Percentiles rank a stretch among this genome's conserved stretches.
Evolutionary conservation across 257 asterid genomes (phyloP).

Genomic region (Scutellaria galericulata): DNA sequence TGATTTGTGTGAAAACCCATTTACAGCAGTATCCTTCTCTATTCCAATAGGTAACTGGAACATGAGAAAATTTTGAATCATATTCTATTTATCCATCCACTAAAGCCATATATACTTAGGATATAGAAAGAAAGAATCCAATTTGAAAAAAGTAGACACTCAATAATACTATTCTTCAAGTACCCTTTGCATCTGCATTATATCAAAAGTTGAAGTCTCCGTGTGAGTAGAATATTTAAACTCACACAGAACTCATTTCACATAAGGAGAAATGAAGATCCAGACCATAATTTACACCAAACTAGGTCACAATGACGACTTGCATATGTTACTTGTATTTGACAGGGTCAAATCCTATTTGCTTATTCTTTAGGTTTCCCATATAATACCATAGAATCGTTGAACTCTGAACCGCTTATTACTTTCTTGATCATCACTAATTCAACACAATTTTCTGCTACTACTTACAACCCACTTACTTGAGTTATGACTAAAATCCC

Average conservation of each 20-base stretch:
- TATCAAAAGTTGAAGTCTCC: constrained; percentile 13
- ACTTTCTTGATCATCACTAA: constrained; percentile 9
- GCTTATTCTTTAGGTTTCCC: constrained; percentile 16
- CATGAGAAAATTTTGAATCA: constrained; percentile 6
- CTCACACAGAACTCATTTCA: not conserved
- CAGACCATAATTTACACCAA: not conserved
- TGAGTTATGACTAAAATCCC: not conserved
- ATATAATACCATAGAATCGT: not conserved
- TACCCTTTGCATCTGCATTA: not conserved
- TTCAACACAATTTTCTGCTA: not conserved
- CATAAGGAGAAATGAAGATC: not conserved
- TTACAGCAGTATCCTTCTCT: not conserved
- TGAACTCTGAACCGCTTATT: constrained; percentile 2
- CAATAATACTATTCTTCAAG: not conserved
- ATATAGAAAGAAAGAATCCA: not conserved
- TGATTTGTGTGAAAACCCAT: not conserved
- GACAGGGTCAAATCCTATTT: constrained; percentile 1
- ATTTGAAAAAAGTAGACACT: constrained; percentile 9
- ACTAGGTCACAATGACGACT: not conserved
- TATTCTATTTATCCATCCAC: not conserved
- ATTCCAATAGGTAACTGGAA: not conserved
- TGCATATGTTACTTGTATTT: not conserved
- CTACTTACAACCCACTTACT: not conserved
- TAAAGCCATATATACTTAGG: not conserved
- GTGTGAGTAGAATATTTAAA: not conserved